phyloP scores from a whole-genome alignment of 495 filamentous ascomycete species.

The Penicillium psychrofluorescens region DNA sequence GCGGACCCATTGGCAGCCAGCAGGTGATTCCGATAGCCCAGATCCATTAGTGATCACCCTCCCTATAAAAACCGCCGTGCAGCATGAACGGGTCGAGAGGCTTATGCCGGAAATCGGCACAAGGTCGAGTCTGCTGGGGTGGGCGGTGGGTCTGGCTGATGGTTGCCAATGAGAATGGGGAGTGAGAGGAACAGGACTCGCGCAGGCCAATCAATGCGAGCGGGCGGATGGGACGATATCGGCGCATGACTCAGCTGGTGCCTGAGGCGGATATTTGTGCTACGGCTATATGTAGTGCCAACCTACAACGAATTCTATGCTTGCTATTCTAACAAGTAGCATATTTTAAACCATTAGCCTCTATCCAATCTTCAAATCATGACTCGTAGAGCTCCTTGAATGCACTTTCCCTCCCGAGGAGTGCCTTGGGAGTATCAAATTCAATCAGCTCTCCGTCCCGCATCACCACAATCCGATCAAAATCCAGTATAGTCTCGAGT shows the following conservation, averaged over 20 bases:
- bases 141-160: conserved; percentile 1
- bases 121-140: conserved; percentile 12
- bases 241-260: conserved; percentile 21
- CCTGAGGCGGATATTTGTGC: conserved; percentile 1
- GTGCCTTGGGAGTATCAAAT: conserved; percentile 12
- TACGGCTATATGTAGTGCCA: not conserved
- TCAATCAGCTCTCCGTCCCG: conserved; percentile 17
- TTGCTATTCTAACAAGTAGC: too few species aligned
- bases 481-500: conserved; percentile 17
- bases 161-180: not conserved
- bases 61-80: conserved; percentile 24
- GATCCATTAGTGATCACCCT: conserved; percentile 34
- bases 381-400: conserved; percentile 1
- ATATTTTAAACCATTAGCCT: too few species aligned
- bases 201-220: not conserved
- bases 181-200: too few species aligned
- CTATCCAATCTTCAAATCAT: too few species aligned
- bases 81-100: conserved; percentile 16
- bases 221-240: conserved; percentile 13
- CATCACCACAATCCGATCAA: conserved; percentile 22
- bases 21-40: conserved; percentile 30
- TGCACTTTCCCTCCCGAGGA: not conserved
- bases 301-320: too few species aligned
- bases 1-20: conserved; percentile 30
- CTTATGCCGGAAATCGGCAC: conserved; percentile 41